Base-by-base conservation (phyloP, 116 monocot species). In the Thalassia testudinum region DNA sequence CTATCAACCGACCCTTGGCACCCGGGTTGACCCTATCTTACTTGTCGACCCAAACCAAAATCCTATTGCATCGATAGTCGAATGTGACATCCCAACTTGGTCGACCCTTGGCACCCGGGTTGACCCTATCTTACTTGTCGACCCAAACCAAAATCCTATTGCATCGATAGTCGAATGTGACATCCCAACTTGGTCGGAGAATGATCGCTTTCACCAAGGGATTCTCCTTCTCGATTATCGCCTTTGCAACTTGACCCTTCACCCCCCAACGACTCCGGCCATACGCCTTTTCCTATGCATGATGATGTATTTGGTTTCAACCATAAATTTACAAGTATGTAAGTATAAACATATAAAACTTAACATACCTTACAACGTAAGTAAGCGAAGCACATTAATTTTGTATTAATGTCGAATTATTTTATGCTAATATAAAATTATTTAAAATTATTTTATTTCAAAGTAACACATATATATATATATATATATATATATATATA, bases 261-360 rank as follows among this genome's bases (percentile, higher is more conserved):
- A 25, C 21, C 18, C 62, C n/a, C 62, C 0, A 52, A 20, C 3
- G 52, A 37, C 37, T 62, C 62, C 16, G 62, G 62, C 62, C 62
- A 62, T 18, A 12, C 10, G 54, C 28, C 28, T 20, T 54, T 54
- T 29, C 45, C 30, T 34, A 10, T 10, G 6, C 30, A 34, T 5
- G 10, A 34, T 34, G n/a, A n/a, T n/a, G n/a, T n/a, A n/a, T n/a
- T n/a, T n/a, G n/a, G n/a, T n/a, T n/a, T n/a, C n/a, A n/a, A n/a
- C n/a, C n/a, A n/a, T n/a, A n/a, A n/a, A n/a, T n/a, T n/a, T n/a
- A n/a, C n/a, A n/a, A n/a, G n/a, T n/a, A n/a, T n/a, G n/a, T n/a
- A n/a, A n/a, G n/a, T n/a, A n/a, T n/a, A n/a, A n/a, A n/a, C n/a
- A n/a, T n/a, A n/a, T n/a, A n/a, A n/a, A n/a, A n/a, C n/a, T n/a